Conservation (phyloP, 169 alveolate species). For the Plasmodium yoelii region DNA sequence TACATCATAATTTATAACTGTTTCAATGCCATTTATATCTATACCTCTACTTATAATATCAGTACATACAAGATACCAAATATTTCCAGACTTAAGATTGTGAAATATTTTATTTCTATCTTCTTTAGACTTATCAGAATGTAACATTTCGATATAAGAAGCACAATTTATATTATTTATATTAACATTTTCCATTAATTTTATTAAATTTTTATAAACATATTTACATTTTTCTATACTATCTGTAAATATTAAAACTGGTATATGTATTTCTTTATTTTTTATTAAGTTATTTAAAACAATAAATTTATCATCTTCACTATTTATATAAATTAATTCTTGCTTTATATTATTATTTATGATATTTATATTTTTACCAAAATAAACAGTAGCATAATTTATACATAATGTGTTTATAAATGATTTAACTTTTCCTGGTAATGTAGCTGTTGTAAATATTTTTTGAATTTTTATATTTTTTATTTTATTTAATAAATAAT, state of each 20-base stretch:
- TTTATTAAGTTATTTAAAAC: constrained; percentile 45
- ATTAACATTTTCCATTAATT: background rate
- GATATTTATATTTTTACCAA: constrained; percentile 52
- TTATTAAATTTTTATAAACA: constrained; percentile 10
- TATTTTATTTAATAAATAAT: constrained; percentile 17
- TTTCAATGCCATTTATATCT: constrained; percentile 95
- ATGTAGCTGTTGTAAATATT: constrained; percentile 74
- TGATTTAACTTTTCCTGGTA: constrained; percentile 41
- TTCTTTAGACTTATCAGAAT: constrained; percentile 61
- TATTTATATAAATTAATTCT: constrained; percentile 66
- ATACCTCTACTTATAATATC: constrained; percentile 92
- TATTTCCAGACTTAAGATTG: constrained; percentile 21
- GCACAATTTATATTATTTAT: background rate
- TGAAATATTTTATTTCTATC: constrained; percentile 45
- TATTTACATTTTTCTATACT: constrained; percentile 39
- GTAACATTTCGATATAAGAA: constrained; percentile 13
- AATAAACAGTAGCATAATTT: constrained; percentile 41
- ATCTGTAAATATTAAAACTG: constrained; percentile 56
- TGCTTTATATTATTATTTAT: constrained; percentile 70
- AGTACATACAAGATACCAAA: constrained; percentile 70
- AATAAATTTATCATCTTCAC: constrained; percentile 51
- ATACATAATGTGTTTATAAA: constrained; percentile 56
- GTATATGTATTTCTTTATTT: constrained; percentile 56
- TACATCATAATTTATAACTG: constrained; percentile 97
- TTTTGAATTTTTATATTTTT: constrained; percentile 57